Base-by-base conservation (phyloP, 768 basidiomycete genomes). In the Amanita rubescens region DNA sequence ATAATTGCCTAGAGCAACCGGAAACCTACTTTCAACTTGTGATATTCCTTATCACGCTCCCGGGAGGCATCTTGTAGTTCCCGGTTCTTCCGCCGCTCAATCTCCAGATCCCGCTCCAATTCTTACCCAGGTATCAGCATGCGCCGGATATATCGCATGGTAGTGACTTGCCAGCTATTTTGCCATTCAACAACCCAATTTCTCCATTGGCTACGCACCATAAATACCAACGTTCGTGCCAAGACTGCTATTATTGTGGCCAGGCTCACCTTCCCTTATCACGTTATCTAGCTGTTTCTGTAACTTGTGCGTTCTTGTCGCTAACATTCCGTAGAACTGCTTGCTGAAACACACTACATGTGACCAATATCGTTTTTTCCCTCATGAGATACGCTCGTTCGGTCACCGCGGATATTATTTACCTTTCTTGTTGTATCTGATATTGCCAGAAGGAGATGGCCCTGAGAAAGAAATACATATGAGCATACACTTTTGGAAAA, bases 371-470 rank as follows among this genome's bases (percentile, higher is more conserved):
- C n/a, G 27, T 56, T 12, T 46, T 30, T 46, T 11, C 15, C 27
- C 27, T 45, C 30, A 45, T 45, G n/a, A 45, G 44, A 27, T 30
- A 30, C 30, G 15, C 14, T 19, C 14, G 17, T 17, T 46, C 44
- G 44, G 44, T 19, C 25, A 57, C 27, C 44, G 34, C 30, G 52
- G 34, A 41, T 27, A 46, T 38, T 22, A 27, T 50, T 45, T 42
- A 87, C 90, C 79, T 83, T 71, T 93, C 90, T 67, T 93, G 90
- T 57, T 89, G 87, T 48, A 84, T 79, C 62, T 93, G 90, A 65
- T 93, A 93, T 65, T 90, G 87, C 90, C 90, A 93, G 65, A 93
- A 93, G 3, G 90, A 87, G 54, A 92, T 78, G 3, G 90, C 88
- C 19, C 89, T 90, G 30, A 47, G 56, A 57, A 43, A 47, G 32